phyloP scores from a whole-genome alignment of 2,329 filamentous ascomycete species.

The Juglanconis juglandina region DNA sequence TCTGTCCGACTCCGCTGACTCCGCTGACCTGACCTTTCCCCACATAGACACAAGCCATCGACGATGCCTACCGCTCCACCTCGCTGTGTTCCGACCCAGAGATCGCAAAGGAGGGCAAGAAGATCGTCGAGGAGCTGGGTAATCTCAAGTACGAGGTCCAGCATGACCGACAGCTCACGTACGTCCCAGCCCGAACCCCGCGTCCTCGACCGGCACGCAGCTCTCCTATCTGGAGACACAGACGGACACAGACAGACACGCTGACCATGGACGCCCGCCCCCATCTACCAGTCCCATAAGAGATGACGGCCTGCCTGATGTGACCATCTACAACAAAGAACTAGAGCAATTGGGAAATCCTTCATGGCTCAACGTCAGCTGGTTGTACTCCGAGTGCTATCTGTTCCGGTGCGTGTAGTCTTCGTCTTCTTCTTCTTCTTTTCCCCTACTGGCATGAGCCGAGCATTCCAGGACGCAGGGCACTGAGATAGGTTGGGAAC shows the following conservation, averaged over 20 bases:
- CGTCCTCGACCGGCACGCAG: neutral
- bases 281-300: slow-evolving; percentile 56
- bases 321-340: slow-evolving; percentile 81
- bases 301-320: slow-evolving; percentile 74
- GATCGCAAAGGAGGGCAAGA: slow-evolving; percentile 77
- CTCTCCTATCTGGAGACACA: neutral
- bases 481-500: slow-evolving; percentile 14
- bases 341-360: slow-evolving; percentile 69
- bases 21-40: neutral
- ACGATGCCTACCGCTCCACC: slow-evolving; percentile 82
- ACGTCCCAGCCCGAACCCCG: slow-evolving; percentile 27
- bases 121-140: slow-evolving; percentile 74
- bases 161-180: slow-evolving; percentile 79
- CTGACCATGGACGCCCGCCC: slow-evolving; percentile 8
- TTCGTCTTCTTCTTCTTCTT: neutral
- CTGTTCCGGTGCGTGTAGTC: slow-evolving; percentile 65
- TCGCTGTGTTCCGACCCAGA: slow-evolving; percentile 56
- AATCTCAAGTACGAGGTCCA: slow-evolving; percentile 92
- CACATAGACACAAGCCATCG: slow-evolving; percentile 78
- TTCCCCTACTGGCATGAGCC: neutral
- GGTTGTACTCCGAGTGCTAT: slow-evolving; percentile 94
- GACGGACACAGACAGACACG: neutral
- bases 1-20: neutral
- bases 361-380: slow-evolving; percentile 79
- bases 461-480: neutral